Percentiles rank a stretch among this genome's conserved stretches.
Evolutionary conservation across 192 early-diverging fungal genomes (phyloP).

Genomic region (Backusella tuberculispora): DNA sequence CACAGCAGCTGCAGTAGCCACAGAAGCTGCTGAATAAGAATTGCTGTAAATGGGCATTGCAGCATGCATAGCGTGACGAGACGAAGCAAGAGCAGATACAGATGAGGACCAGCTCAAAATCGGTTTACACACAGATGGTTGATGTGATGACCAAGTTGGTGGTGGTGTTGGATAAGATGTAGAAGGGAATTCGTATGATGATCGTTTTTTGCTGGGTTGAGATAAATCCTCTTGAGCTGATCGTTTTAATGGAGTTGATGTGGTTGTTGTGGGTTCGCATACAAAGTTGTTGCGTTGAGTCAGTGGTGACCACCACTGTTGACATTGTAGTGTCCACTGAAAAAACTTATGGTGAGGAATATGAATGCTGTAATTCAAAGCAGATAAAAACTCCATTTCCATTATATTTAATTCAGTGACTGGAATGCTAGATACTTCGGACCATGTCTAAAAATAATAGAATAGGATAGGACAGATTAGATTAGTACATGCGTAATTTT

Average conservation of each 20-base stretch:
- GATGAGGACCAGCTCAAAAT: slow-evolving; percentile 40
- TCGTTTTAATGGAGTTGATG: slow-evolving; percentile 22
- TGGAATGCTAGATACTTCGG: slow-evolving; percentile 80
- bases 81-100: slow-evolving; percentile 22
- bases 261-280: slow-evolving; percentile 3
- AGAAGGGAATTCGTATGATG: slow-evolving; percentile 7
- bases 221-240: neutral
- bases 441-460: slow-evolving; percentile 61
- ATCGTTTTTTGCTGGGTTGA: neutral
- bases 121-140: slow-evolving; percentile 16
- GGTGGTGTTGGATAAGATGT: neutral
- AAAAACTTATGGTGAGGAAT: slow-evolving; percentile 71
- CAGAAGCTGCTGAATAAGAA: slow-evolving; percentile 5
- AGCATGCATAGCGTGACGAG: slow-evolving; percentile 9
- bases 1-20: slow-evolving; percentile 24
- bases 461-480: neutral
- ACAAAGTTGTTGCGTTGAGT: neutral
- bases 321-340: slow-evolving; percentile 57
- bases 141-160: neutral
- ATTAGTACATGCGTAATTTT: neutral
- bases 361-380: slow-evolving; percentile 76
- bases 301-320: slow-evolving; percentile 25
- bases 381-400: slow-evolving; percentile 85
- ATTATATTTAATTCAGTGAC: slow-evolving; percentile 81
- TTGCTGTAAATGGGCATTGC: slow-evolving; percentile 14